These are phyloP conservation scores for Dendrothele bispora DNA, from an alignment of 768 basidiomycete genomes.

Conservation along the genomic window DNA sequence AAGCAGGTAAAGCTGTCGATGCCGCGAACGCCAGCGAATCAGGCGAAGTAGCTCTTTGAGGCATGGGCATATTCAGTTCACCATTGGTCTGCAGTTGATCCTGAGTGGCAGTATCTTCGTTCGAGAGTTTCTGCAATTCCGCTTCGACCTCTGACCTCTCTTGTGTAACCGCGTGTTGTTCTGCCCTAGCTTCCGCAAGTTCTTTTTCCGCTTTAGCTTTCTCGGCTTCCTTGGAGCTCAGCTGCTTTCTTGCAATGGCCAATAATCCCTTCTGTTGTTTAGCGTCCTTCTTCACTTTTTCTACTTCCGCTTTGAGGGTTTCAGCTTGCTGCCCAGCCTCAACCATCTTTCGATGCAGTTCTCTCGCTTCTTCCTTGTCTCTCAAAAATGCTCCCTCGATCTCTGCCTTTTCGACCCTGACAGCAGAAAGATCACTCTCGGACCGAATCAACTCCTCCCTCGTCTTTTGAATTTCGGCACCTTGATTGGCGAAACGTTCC, in stretches of 20 bases:
- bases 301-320: constrained; percentile 68
- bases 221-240: constrained; percentile 80
- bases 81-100: too few species aligned
- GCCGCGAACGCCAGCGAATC: constrained; percentile 62
- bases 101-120: constrained; percentile 1
- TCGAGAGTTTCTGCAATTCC: constrained; percentile 38
- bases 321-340: constrained; percentile 77
- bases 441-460: constrained; percentile 81
- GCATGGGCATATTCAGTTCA: too few species aligned
- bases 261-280: constrained; percentile 95
- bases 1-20: constrained; percentile 68
- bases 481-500: constrained; percentile 68
- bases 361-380: constrained; percentile 93
- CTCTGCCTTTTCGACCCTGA: constrained; percentile 89
- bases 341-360: constrained; percentile 80
- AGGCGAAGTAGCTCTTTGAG: constrained; percentile 38
- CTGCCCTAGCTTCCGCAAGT: constrained; percentile 61
- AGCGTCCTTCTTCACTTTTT: constrained; percentile 90
- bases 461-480: constrained; percentile 66
- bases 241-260: constrained; percentile 93
- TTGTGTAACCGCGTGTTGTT: constrained; percentile 47
- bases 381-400: constrained; percentile 82
- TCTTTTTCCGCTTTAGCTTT: constrained; percentile 71
- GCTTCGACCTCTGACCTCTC: constrained; percentile 60
- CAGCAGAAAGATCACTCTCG: constrained; percentile 89